Conservation (phyloP, 176 grass and related monocot genomes). For the Lolium perenne region DNA sequence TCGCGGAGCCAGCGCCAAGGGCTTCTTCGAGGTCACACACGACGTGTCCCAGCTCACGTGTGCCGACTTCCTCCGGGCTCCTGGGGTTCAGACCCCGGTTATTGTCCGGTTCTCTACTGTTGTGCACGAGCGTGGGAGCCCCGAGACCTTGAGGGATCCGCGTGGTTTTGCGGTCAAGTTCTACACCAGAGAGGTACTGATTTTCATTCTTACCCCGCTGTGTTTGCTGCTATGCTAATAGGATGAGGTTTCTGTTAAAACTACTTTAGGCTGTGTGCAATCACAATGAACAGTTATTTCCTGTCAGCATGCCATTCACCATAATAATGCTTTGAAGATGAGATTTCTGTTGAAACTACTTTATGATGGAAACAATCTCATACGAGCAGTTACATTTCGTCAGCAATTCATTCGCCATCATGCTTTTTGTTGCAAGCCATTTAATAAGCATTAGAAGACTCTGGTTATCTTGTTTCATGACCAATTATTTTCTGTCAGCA, state of each 20-base stretch:
- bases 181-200: slow-evolving; percentile 86
- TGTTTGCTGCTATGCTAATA: neutral
- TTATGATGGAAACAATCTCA: neutral
- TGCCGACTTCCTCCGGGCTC: slow-evolving; percentile 87
- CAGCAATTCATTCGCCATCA: neutral
- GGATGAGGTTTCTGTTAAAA: neutral
- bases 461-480: neutral
- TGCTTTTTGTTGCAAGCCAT: neutral
- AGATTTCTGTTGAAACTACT: neutral
- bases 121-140: slow-evolving; percentile 88
- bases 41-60: slow-evolving; percentile 80
- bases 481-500: neutral
- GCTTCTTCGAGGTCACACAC: slow-evolving; percentile 90
- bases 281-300: neutral
- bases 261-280: neutral
- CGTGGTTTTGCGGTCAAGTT: slow-evolving; percentile 92
- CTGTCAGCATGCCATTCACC: neutral
- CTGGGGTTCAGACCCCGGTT: slow-evolving; percentile 74
- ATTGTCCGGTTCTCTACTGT: slow-evolving; percentile 89
- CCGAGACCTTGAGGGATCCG: slow-evolving; percentile 85
- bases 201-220: neutral
- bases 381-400: neutral
- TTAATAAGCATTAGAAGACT: neutral
- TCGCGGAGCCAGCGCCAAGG: slow-evolving; percentile 82
- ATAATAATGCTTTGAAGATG: neutral